Conservation (phyloP, 2,329 filamentous ascomycete genomes). For the Aureobasidium sp. region DNA sequence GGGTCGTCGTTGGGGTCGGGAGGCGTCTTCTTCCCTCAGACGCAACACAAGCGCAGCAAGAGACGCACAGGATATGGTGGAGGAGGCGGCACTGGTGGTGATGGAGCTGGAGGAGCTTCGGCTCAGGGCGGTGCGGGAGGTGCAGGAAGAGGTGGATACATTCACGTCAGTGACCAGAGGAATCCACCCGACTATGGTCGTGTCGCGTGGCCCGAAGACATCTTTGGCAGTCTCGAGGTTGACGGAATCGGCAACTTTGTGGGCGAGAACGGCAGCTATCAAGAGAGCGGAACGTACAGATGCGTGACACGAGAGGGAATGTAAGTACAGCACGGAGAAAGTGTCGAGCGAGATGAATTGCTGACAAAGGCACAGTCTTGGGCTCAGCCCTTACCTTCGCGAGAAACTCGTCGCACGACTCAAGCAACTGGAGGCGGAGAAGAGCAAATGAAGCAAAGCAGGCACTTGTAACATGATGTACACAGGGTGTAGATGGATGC, state of each 20-base stretch:
- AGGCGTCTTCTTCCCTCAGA: constrained; percentile 37
- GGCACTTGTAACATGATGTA: neutral
- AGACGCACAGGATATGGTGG: constrained; percentile 21
- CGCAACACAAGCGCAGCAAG: constrained; percentile 19
- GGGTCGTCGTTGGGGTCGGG: constrained; percentile 46
- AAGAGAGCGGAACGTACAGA: constrained; percentile 54
- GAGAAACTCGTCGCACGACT: constrained; percentile 26
- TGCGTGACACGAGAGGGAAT: constrained; percentile 52
- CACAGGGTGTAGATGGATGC: neutral
- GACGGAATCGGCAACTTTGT: constrained; percentile 50
- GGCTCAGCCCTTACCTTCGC: constrained; percentile 25
- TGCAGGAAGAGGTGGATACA: constrained; percentile 50
- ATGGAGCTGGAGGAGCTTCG: constrained; percentile 46
- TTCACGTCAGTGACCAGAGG: constrained; percentile 53
- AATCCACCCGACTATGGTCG: constrained; percentile 54
- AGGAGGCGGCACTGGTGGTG: constrained; percentile 34
- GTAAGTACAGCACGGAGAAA: constrained; percentile 26
- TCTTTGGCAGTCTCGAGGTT: constrained; percentile 56
- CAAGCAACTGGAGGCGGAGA: constrained; percentile 18
- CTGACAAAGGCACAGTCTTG: constrained; percentile 17
- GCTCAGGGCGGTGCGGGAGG: constrained; percentile 51
- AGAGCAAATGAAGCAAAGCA: neutral
- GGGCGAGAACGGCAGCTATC: constrained; percentile 48
- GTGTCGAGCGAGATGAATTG: neutral
- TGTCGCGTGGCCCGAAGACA: constrained; percentile 59